phyloP scores from a whole-genome alignment of 306 rosid genomes.

The Inga oerstediana region DNA sequence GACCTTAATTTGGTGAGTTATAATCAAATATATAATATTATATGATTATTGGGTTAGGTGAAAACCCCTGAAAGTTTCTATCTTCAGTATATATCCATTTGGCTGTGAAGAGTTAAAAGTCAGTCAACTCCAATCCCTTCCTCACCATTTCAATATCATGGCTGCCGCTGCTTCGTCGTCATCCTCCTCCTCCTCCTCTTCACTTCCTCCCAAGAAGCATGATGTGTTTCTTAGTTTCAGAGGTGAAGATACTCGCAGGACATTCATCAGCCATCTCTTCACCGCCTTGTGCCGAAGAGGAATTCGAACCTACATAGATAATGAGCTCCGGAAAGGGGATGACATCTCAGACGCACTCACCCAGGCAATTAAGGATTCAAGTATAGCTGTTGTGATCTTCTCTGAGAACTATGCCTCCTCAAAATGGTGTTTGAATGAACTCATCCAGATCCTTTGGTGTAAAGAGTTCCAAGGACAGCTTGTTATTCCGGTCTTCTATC shows the following conservation, averaged over 20 bases:
- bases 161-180: neutral
- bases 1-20: no score
- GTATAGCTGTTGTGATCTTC: constrained; percentile 15
- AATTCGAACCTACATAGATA: constrained; percentile 1
- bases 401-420: constrained; percentile 18
- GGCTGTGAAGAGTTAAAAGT: neutral
- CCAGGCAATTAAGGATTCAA: constrained; percentile 12
- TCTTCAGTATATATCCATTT: neutral
- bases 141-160: neutral
- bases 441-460: neutral
- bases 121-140: neutral
- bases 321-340: constrained; percentile 2
- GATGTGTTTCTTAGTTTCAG: constrained; percentile 23
- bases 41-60: no score
- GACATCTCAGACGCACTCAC: neutral
- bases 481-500: constrained; percentile 15
- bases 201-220: constrained; percentile 2
- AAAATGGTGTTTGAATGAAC: constrained; percentile 30
- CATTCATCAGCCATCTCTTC: constrained; percentile 7
- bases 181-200: neutral
- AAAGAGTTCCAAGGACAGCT: neutral
- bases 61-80: neutral
- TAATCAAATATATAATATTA: no score
- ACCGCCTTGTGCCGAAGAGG: neutral
- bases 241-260: constrained; percentile 15